Evolutionary conservation across 2,329 filamentous ascomycete genomes (phyloP).

Genomic region (Botryotinia convoluta): DNA sequence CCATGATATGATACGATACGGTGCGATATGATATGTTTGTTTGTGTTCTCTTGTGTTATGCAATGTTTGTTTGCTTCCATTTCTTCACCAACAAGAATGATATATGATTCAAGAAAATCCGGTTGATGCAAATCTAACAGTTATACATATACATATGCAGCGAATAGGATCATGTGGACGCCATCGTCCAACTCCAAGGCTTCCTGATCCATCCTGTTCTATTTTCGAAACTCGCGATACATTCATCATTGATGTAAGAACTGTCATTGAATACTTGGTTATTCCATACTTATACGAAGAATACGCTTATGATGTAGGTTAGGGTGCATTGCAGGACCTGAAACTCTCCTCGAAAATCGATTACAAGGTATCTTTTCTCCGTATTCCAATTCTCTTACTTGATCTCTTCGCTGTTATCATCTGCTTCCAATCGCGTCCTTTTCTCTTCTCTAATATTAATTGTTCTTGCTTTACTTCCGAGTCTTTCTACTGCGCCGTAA

Average conservation of each 20-base stretch:
- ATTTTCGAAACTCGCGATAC: constrained; percentile 6
- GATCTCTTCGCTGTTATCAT: neutral
- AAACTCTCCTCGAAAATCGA: constrained; percentile 10
- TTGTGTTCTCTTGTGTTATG: neutral
- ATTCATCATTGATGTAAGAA: neutral
- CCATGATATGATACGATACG: neutral
- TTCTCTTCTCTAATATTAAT: neutral
- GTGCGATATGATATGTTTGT: neutral
- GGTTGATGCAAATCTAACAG: neutral
- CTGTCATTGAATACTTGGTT: neutral
- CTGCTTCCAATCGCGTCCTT: neutral
- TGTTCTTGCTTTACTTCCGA: neutral
- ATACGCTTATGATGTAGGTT: neutral
- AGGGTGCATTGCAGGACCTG: neutral
- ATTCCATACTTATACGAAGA: neutral
- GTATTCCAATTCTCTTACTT: neutral
- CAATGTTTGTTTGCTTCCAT: constrained; percentile 9
- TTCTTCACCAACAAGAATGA: neutral
- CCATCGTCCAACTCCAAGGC: neutral
- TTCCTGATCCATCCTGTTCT: neutral
- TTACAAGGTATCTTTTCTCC: neutral
- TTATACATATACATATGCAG: neutral
- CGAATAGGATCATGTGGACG: neutral
- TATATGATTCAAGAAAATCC: neutral
- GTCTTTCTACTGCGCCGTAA: neutral